Base-by-base conservation (phyloP, 495 filamentous ascomycete genomes). In the Penicillium crystallinum region DNA sequence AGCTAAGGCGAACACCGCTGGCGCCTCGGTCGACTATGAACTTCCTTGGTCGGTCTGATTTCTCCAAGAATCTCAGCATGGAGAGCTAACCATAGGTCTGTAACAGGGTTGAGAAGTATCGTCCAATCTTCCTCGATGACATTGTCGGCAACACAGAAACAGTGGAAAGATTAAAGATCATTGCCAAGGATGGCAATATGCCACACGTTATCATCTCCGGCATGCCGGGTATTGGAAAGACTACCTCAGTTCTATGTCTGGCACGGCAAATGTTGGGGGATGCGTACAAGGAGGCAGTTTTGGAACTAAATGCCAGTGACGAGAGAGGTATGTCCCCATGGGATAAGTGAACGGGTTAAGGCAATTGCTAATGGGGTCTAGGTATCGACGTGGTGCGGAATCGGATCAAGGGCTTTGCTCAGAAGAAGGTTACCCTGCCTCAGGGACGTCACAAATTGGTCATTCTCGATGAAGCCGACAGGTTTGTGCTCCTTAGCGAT, bases 161-260 rank as follows among this genome's bases (percentile, higher is more conserved):
- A 0, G 86, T 99, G 59, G 95, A 97, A 70, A 88, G 93, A 17
- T 76, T 99, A 58, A 97, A 99, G 69, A 97, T 99, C 59, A 99
- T 99, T 58, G 91, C 95, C 15, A 93, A 91, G 70, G 93, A 99
- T 77, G 93, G 93, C 59, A 99, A 99, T 73, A 96, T 99, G 89
- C 93, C 93, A 6, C 93, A 99, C 71, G 77, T 99, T 65, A 99
- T 99, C 70, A 99, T 99, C 62, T 96, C 91, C 8, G 93, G 93
- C 53, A 97, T 96, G 93, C 93, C 93, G 7, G 93, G 93, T 64
- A 99, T 97, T 67, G 93, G 93, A 74, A 99, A 99, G 80, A 99
- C 93, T 8, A 97, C 93, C 6, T 97, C 91, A 27, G 83, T 99
- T 23, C 72, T 97, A 43, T 97, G 95, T 59, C 84, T 99, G 25